Evolutionary conservation across 495 filamentous ascomycete species (phyloP).

Genomic region (Neurospora tetrasperma): DNA sequence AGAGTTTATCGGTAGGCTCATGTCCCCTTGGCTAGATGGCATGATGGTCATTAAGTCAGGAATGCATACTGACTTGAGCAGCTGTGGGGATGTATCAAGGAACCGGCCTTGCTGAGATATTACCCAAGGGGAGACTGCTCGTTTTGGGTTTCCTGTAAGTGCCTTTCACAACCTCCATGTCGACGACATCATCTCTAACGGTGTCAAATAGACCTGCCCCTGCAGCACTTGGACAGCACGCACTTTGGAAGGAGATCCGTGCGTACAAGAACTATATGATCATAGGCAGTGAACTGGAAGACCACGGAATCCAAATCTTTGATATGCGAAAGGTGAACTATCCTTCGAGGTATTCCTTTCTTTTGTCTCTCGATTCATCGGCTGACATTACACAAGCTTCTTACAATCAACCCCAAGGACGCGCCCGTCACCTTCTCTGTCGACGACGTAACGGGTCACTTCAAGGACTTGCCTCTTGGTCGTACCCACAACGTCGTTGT

Average conservation of each 20-base stretch:
- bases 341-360: not conserved
- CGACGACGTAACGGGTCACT: constrained; percentile 30
- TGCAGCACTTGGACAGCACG: not conserved
- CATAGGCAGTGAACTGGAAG: constrained; percentile 40
- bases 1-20: not conserved
- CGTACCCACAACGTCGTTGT: constrained; percentile 42
- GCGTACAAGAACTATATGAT: constrained; percentile 32
- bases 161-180: not conserved
- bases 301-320: constrained; percentile 44
- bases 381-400: not conserved
- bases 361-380: not conserved
- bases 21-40: not conserved
- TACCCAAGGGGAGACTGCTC: constrained; percentile 30
- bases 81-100: not conserved
- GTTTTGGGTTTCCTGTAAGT: constrained; percentile 39
- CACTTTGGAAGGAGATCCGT: constrained; percentile 26
- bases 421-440: constrained; percentile 20
- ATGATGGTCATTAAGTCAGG: not conserved
- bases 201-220: not conserved
- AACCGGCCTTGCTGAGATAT: constrained; percentile 41
- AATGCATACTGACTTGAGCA: not conserved
- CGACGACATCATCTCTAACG: not conserved
- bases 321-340: constrained; percentile 33
- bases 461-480: constrained; percentile 35
- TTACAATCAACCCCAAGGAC: not conserved